Percentiles rank a stretch among this genome's conserved stretches.
phyloP scores from a whole-genome alignment of 129 eudicot genomes.

The Mikania micrantha region DNA sequence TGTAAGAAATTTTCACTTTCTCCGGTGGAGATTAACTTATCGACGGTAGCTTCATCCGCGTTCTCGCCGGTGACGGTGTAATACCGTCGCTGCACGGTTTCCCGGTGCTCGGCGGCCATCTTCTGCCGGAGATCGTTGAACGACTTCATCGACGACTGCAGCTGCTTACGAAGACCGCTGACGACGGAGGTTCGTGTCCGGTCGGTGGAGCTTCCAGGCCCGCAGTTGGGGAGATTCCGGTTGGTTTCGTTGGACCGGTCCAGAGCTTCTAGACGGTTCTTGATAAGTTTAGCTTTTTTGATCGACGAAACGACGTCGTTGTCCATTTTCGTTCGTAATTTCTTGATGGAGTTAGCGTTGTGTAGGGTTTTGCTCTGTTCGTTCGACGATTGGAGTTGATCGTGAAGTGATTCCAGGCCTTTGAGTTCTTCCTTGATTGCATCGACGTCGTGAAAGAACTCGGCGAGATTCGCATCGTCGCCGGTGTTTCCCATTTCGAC shows the following conservation, averaged over 20 bases:
- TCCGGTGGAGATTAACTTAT: slow-evolving; percentile 42
- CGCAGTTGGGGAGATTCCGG: slow-evolving; percentile 57
- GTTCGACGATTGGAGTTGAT: slow-evolving; percentile 49
- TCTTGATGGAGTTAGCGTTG: slow-evolving; percentile 52
- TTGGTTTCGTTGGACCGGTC: slow-evolving; percentile 52
- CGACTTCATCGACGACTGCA: slow-evolving; percentile 31
- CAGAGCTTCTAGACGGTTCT: slow-evolving; percentile 47
- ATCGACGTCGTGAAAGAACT: slow-evolving; percentile 64
- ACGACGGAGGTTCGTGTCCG: slow-evolving; percentile 67
- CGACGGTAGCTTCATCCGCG: slow-evolving; percentile 49
- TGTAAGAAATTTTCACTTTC: slow-evolving; percentile 42
- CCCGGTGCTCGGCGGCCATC: slow-evolving; percentile 57
- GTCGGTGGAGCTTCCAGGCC: slow-evolving; percentile 74
- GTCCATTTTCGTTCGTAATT: slow-evolving; percentile 51
- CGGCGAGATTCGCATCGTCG: slow-evolving; percentile 36
- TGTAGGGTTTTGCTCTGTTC: slow-evolving; percentile 66
- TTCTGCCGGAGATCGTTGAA: slow-evolving; percentile 43
- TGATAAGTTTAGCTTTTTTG: slow-evolving; percentile 55
- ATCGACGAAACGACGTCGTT: slow-evolving; percentile 41
- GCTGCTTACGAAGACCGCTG: slow-evolving; percentile 45
- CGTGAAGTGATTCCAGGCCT: slow-evolving; percentile 41
- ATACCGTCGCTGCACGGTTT: slow-evolving; percentile 60
- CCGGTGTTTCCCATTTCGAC: slow-evolving; percentile 34
- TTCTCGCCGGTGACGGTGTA: slow-evolving; percentile 67
- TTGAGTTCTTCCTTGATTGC: slow-evolving; percentile 44